phyloP scores from a whole-genome alignment of 75 land plant genomes.

The Cunninghamia lanceolata region DNA sequence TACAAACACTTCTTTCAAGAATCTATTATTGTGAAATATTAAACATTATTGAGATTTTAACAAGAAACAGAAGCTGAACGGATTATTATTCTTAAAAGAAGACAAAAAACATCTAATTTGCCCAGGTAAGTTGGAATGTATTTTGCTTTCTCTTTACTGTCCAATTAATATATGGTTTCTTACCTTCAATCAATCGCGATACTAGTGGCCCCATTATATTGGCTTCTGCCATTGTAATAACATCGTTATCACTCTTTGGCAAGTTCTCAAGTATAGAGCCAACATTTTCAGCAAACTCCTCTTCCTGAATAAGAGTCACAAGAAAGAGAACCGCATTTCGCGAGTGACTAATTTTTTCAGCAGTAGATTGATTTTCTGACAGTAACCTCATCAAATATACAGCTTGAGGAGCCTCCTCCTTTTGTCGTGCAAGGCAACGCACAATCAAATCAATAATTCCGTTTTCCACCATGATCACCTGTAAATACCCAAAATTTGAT shows the following conservation, averaged over 20 bases:
- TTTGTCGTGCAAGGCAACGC: slow-evolving; percentile 32
- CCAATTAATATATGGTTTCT: not conserved
- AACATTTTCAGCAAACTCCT: slow-evolving; percentile 25
- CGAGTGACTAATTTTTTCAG: slow-evolving; percentile 32
- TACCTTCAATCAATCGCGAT: slow-evolving; percentile 32
- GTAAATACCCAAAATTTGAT: slow-evolving; percentile 5
- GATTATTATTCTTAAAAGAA: not conserved
- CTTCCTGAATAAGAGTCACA: slow-evolving; percentile 32
- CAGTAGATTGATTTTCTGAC: slow-evolving; percentile 28
- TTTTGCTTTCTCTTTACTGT: not conserved
- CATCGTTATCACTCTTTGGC: slow-evolving; percentile 34
- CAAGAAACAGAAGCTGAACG: not conserved
- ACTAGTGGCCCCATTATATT: slow-evolving; percentile 40
- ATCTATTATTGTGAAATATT: not conserved
- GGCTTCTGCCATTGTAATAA: slow-evolving; percentile 41
- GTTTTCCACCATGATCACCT: slow-evolving; percentile 32
- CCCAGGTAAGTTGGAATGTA: not conserved
- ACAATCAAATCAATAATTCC: slow-evolving; percentile 40
- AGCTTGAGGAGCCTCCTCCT: slow-evolving; percentile 33
- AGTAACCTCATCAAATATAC: slow-evolving; percentile 27
- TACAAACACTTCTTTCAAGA: not conserved
- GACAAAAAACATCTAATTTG: not conserved
- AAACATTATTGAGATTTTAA: not conserved
- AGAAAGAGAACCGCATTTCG: slow-evolving; percentile 42
- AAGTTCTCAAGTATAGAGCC: slow-evolving; percentile 37